These are phyloP conservation scores for Monilinia polystroma DNA, from an alignment of 2,329 filamentous ascomycete species.

Conservation along the genomic window DNA sequence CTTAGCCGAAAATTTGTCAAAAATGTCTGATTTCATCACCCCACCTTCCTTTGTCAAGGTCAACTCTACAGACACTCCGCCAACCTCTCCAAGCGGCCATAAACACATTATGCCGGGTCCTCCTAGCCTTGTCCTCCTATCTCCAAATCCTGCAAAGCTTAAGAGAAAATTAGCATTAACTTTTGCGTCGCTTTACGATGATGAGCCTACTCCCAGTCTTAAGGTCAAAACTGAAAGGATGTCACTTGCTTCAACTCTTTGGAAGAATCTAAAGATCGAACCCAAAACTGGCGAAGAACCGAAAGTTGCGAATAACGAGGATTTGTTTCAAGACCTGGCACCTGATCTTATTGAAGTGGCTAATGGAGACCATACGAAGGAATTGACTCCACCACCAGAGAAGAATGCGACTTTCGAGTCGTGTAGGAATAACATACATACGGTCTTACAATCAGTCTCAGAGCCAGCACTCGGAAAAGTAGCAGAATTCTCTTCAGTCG, in stretches of 20 bases:
- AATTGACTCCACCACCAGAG: neutral
- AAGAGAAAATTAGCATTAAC: neutral
- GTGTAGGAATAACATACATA: neutral
- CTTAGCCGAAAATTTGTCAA: neutral
- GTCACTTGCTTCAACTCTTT: neutral
- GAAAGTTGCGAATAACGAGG: neutral
- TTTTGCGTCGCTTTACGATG: constrained; percentile 3
- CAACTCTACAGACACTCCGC: neutral
- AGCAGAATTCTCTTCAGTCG: neutral
- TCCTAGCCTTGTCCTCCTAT: neutral
- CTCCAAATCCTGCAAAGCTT: neutral
- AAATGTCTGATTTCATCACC: neutral
- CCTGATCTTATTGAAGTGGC: too few species aligned
- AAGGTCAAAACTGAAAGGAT: neutral
- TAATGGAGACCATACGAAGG: neutral
- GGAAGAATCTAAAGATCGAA: neutral
- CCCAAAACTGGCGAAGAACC: neutral
- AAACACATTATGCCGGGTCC: neutral
- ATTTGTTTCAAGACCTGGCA: neutral
- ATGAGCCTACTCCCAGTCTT: neutral
- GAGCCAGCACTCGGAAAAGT: neutral
- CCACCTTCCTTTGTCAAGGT: neutral
- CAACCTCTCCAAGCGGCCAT: neutral
- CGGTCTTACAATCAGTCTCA: neutral
- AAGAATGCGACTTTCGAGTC: too few species aligned